phyloP scores from a whole-genome alignment of 106 monocot genomes.

The Vanilla planifolia region DNA sequence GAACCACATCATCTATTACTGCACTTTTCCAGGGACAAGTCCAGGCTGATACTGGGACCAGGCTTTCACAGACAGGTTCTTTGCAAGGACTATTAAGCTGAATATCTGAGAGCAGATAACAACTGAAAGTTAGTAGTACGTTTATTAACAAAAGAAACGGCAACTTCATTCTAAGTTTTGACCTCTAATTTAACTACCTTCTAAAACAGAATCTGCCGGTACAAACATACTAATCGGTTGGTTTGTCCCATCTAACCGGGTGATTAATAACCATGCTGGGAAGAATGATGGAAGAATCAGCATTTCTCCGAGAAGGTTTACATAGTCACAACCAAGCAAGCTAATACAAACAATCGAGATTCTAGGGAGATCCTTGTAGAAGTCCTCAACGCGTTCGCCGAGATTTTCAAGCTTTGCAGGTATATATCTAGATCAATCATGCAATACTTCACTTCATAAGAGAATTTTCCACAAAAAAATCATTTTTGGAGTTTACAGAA shows the following conservation, averaged over 20 bases:
- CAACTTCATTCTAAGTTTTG: neutral
- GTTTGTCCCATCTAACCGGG: conserved; percentile 39
- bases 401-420: conserved; percentile 47
- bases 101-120: conserved; percentile 24
- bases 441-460: neutral
- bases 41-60: conserved; percentile 30
- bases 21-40: conserved; percentile 68
- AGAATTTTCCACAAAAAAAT: no score
- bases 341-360: conserved; percentile 71
- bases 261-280: conserved; percentile 81
- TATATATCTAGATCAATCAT: conserved; percentile 29
- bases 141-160: neutral
- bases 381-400: conserved; percentile 52
- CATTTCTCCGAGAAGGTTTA: conserved; percentile 50
- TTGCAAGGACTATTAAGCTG: conserved; percentile 14
- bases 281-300: conserved; percentile 50
- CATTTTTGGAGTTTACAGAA: no score
- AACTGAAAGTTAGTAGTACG: neutral
- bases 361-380: conserved; percentile 47
- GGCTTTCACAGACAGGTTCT: neutral
- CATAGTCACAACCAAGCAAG: conserved; percentile 70
- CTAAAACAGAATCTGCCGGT: conserved; percentile 43
- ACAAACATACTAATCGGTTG: conserved; percentile 69
- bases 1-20: conserved; percentile 60
- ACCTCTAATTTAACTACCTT: conserved; percentile 38